These are phyloP conservation scores for Alternaria longipes DNA, from an alignment of 2,329 filamentous ascomycete species.

Conservation along the genomic window DNA sequence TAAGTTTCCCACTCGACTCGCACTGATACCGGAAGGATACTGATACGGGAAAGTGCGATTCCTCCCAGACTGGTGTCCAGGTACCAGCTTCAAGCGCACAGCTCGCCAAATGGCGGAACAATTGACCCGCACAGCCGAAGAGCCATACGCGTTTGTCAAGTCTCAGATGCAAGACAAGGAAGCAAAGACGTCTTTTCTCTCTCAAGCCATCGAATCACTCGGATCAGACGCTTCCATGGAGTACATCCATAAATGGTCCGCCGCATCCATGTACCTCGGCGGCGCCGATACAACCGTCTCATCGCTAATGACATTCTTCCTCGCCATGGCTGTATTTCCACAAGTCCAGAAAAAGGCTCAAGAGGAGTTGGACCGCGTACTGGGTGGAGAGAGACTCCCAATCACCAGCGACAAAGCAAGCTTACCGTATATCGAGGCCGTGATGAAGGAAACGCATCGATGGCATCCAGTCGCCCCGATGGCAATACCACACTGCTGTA, in stretches of 20 bases:
- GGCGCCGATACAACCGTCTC: conserved; percentile 59
- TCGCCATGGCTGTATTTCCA: conserved; percentile 63
- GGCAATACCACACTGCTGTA: conserved; percentile 44
- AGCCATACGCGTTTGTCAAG: conserved; percentile 57
- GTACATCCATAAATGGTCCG: conserved; percentile 54
- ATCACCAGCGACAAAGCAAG: conserved; percentile 56
- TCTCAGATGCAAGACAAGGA: conserved; percentile 49
- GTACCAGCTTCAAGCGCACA: conserved; percentile 56
- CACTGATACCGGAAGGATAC: background rate
- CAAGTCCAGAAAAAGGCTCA: conserved; percentile 59
- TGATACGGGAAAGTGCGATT: conserved; percentile 41
- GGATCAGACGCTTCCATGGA: conserved; percentile 45
- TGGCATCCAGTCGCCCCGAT: conserved; percentile 48
- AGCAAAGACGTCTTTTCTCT: conserved; percentile 53
- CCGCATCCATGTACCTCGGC: conserved; percentile 55
- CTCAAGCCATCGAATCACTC: conserved; percentile 50
- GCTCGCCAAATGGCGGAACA: conserved; percentile 51
- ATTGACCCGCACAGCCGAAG: conserved; percentile 45
- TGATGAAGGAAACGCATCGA: conserved; percentile 57
- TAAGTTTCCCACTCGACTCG: conserved; percentile 25
- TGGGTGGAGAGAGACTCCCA: conserved; percentile 59
- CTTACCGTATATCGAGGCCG: conserved; percentile 51
- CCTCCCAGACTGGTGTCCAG: conserved; percentile 59
- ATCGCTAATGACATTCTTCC: conserved; percentile 56
- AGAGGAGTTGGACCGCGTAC: conserved; percentile 59